Evolutionary conservation across 768 basidiomycete species (phyloP).

Genomic region (Dioszegia hungarica): DNA sequence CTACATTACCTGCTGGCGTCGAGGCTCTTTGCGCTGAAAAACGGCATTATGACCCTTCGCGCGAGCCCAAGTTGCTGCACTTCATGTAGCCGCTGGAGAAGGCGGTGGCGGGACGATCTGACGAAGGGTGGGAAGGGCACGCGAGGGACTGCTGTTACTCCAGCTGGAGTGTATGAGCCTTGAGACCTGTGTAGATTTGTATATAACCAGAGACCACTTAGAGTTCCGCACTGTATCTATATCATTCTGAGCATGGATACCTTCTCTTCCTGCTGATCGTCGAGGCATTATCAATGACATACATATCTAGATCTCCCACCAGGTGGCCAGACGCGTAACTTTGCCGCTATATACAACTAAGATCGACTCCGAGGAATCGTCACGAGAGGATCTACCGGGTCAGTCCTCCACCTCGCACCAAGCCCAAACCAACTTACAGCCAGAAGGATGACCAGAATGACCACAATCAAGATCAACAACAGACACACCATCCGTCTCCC

Average conservation of each 20-base stretch:
- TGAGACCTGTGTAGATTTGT: constrained; percentile 3
- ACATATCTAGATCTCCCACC: background rate
- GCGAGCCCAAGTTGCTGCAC: constrained; percentile 33
- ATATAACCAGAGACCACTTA: background rate
- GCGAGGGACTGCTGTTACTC: background rate
- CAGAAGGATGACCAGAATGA: constrained; percentile 78
- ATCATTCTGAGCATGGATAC: background rate
- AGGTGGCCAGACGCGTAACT: background rate
- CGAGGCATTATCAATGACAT: background rate
- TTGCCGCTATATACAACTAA: background rate
- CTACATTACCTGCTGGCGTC: background rate
- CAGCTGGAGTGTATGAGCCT: background rate
- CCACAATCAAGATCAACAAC: constrained; percentile 78
- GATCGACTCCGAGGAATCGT: background rate
- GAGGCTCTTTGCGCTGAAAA: constrained; percentile 4
- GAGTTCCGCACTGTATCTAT: background rate
- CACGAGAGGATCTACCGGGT: constrained; percentile 1
- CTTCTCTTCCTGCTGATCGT: background rate
- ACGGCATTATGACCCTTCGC: constrained; percentile 33
- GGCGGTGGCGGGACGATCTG: background rate
- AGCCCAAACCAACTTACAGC: constrained; percentile 64
- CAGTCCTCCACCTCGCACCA: background rate
- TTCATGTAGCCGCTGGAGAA: constrained; percentile 11
- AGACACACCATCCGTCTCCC: constrained; percentile 85
- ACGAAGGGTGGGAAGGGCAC: background rate